Base-by-base conservation (phyloP, 306 rosid genomes). In the Pterocarpus santalinus region DNA sequence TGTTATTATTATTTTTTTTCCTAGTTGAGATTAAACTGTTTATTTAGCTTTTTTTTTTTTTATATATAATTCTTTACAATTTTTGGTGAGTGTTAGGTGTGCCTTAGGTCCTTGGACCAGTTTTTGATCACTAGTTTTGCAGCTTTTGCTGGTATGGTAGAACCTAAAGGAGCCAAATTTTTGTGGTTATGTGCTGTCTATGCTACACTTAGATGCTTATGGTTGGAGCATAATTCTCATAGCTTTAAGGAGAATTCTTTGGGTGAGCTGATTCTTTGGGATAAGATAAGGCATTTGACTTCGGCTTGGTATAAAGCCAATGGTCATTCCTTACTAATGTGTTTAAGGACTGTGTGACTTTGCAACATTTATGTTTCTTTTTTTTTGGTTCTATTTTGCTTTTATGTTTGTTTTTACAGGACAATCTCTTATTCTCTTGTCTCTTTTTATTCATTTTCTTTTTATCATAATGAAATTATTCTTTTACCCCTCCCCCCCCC, bases 121-220 rank as follows among this genome's bases (percentile, higher is more conserved):
- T 22, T 73, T 65, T 55, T 73, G 30, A 34, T 52, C 10, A 41
- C 68, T 73, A 72, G 33, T 80, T 16, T 53, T 13, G 58, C 58
- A 14, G 58, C 6, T 14, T 53, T 38, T 64, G 13, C 14, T 64
- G 74, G 62, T 53, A 32, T 65, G 12, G 62, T 65, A 39, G 44
- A 65, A 72, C 52, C 28, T 65, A 13, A 49, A 81, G 13, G 51
- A 65, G 32, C 39, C 39, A 15, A 4, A 15, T 58, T 63, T 0
- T 71, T 71, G 78, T 80, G 5, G 55, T 16, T 12, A 4, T 32
- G 47, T 72, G 58, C 5, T 52, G 16, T 72, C 66, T 65, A 63
- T 76, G 73, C 1, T 2, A 5, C 28, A 16, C 35, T 64, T 17
- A n/a, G 62, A 64, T 36, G 65, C 30, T 51, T 77, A 35, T 43